Conservation (phyloP, 164 flowering plant genomes). For the Nelumbo lutea region DNA sequence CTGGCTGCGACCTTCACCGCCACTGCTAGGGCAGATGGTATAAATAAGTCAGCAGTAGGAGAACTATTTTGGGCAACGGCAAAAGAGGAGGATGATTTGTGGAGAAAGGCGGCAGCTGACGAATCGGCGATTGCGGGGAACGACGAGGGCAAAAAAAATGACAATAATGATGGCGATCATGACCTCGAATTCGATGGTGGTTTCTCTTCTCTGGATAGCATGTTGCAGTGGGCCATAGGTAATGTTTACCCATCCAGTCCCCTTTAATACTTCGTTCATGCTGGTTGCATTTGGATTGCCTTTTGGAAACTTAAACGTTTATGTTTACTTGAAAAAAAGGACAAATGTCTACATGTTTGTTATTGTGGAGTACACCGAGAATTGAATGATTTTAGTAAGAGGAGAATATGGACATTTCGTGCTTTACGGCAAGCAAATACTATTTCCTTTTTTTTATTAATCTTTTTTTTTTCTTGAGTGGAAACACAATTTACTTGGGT, state of each 20-base stretch:
- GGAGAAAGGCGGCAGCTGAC: constrained; percentile 11
- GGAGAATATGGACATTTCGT: no score
- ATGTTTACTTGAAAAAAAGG: no score
- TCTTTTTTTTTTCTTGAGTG: no score
- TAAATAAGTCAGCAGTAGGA: constrained; percentile 25
- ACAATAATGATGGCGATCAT: background rate
- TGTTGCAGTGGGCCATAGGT: constrained; percentile 98
- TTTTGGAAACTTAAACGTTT: no score
- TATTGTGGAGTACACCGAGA: no score
- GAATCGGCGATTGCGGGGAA: constrained; percentile 9
- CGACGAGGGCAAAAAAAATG: constrained; percentile 15
- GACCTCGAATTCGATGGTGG: constrained; percentile 56
- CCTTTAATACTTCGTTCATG: background rate
- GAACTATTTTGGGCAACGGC: constrained; percentile 39
- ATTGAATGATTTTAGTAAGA: no score
- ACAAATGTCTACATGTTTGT: no score
- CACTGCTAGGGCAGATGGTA: constrained; percentile 9
- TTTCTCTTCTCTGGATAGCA: constrained; percentile 77
- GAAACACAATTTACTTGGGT: no score
- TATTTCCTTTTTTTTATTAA: no score
- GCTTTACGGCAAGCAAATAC: no score
- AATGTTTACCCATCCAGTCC: background rate
- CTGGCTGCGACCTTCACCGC: background rate
- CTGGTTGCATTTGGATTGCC: background rate
- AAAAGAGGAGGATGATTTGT: constrained; percentile 35